These are phyloP conservation scores for Leucaena leucocephala DNA, from an alignment of 306 rosid species.

Conservation along the genomic window DNA sequence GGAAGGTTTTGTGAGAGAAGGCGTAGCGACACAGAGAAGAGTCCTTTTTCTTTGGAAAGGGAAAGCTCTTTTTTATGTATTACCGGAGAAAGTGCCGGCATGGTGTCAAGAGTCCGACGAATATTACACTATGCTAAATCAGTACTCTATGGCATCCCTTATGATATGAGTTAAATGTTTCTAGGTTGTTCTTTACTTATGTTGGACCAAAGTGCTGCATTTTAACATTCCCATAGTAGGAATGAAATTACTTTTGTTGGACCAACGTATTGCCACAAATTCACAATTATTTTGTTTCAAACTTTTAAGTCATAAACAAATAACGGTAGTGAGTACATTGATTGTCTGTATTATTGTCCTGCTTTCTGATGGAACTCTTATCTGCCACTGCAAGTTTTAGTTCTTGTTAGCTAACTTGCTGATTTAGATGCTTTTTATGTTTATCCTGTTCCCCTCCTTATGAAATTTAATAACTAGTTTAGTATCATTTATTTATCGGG, in stretches of 20 bases:
- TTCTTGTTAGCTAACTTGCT: background rate
- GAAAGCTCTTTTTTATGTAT: background rate
- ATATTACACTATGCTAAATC: background rate
- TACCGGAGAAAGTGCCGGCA: background rate
- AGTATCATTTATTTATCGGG: background rate
- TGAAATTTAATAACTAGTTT: background rate
- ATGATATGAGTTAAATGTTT: background rate
- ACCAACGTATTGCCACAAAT: background rate
- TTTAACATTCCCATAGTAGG: background rate
- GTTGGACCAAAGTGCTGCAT: background rate
- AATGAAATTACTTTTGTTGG: slow-evolving; percentile 1
- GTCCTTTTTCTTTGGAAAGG: background rate
- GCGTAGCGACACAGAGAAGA: background rate
- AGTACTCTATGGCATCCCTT: background rate
- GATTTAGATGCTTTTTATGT: slow-evolving; percentile 2
- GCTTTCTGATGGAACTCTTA: slow-evolving; percentile 9
- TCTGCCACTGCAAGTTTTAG: background rate
- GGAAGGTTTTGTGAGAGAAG: background rate
- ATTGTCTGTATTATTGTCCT: background rate
- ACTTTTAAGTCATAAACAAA: slow-evolving; percentile 1
- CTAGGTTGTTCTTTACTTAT: background rate
- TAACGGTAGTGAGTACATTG: background rate
- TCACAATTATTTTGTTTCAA: background rate
- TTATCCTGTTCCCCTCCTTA: background rate
- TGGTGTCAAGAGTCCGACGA: background rate